Evolutionary conservation across 345 rosid species (phyloP), one percentile per base, ranked within the genome.

Genomic region (Cardamine chenopodiifolia): DNA sequence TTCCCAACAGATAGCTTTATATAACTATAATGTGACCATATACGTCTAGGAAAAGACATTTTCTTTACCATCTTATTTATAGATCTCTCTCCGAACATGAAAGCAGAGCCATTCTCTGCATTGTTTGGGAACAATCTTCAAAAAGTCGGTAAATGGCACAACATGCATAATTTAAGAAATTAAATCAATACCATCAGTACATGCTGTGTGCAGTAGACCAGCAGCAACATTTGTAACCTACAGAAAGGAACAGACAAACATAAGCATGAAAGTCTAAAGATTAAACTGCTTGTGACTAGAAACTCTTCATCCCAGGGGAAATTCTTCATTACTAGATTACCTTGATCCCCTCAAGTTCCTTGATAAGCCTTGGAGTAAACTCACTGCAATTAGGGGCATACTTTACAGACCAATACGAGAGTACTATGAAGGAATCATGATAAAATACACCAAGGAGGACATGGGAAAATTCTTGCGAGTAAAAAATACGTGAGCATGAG

Each of bases 291-390:
- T 17, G 48, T 28, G 52, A 57, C 37, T 64, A 45, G 28, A 77
- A 14, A 10, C 29, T 29, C 45, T 37, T 50, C 72, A 65, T 26
- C 44, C 35, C 23, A 53, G 61, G 39, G 11, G 6, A 35, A 19
- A 34, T 12, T 19, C 48, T 37, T 60, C 5, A 39, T 15, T 15
- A 15, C 22, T 40, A 62, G 22, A 74, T 62, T 78, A 93, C 98
- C 97, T 89, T 88, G 57, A 85, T 61, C 42, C 90, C 93, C 56
- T 91, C 98, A 42, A 94, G 88, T 80, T 83, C 84, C 85, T 91
- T 94, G 72, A 94, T 91, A 70, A 85, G 89, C 76, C 98, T 84
- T n/a, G 98, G 98, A 39, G 91, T 91, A 81, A 77, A 91, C 79
- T 94, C 97, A 87, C 97, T 94, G 85, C 86, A 88, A 37, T 65